A percentile compares a stretch with the other conserved stretches of the same genome.
These are phyloP conservation scores for Discostella stelligeroides DNA, from an alignment of 108 stramenopile genomes.

Conservation along the genomic window DNA sequence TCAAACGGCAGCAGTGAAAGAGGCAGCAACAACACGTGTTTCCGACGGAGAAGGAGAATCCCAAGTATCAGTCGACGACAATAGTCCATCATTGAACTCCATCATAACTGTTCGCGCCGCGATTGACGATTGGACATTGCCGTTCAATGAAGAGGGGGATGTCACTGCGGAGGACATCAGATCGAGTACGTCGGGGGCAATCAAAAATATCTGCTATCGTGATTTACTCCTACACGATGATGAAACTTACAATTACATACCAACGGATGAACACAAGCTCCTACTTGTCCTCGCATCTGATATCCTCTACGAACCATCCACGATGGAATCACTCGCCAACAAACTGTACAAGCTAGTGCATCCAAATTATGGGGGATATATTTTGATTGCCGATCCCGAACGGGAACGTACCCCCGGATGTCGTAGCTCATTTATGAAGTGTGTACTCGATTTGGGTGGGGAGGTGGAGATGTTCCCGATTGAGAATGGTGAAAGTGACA, in stretches of 20 bases:
- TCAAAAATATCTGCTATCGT: slow-evolving; percentile 29
- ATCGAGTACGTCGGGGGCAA: background rate
- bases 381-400: too few relatives aligned
- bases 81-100: background rate
- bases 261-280: slow-evolving; percentile 14
- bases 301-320: slow-evolving; percentile 43
- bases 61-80: background rate
- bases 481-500: too few relatives aligned
- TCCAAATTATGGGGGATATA: too few relatives aligned
- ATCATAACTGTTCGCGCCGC: slow-evolving; percentile 23
- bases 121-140: slow-evolving; percentile 58
- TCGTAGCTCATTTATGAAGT: too few relatives aligned
- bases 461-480: too few relatives aligned
- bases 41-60: background rate
- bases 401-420: too few relatives aligned
- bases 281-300: slow-evolving; percentile 35
- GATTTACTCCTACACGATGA: slow-evolving; percentile 31
- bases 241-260: too few relatives aligned
- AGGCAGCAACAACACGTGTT: background rate
- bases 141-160: too few relatives aligned
- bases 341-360: too few relatives aligned
- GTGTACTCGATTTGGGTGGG: too few relatives aligned
- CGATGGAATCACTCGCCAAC: too few relatives aligned
- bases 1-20: too few relatives aligned
- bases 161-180: background rate